Percentiles rank a stretch among this genome's conserved stretches.
phyloP scores from a whole-genome alignment of 805 yeast genomes.

The Blastobotrys muscicola region DNA sequence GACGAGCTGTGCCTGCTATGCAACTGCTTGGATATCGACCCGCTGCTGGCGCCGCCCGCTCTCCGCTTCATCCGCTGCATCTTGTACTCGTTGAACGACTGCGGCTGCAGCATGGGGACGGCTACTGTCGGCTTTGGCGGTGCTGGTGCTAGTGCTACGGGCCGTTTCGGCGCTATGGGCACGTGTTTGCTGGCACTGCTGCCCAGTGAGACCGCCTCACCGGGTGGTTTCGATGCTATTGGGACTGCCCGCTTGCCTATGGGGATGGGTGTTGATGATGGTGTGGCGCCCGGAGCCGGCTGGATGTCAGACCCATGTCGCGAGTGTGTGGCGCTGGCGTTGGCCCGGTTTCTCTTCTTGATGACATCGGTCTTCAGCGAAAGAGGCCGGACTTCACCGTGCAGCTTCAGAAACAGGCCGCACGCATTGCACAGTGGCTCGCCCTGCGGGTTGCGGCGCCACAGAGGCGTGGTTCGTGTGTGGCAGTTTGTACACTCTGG shows the following conservation, averaged over 20 bases:
- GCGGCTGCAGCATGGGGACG: conserved; percentile 7
- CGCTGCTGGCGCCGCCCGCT: too few relatives aligned
- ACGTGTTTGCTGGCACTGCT: too few relatives aligned
- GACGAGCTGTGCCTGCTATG: too few relatives aligned
- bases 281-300: too few relatives aligned
- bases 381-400: conserved; percentile 91
- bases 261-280: not conserved
- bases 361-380: conserved; percentile 92
- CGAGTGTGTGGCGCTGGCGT: not conserved
- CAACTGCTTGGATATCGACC: too few relatives aligned
- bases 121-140: conserved; percentile 13
- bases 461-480: conserved; percentile 86
- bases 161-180: conserved; percentile 1
- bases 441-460: conserved; percentile 93
- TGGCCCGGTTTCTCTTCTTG: conserved; percentile 71
- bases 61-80: conserved; percentile 5
- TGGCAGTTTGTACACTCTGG: conserved; percentile 74
- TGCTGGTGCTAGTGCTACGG: conserved; percentile 14
- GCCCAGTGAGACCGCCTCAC: too few relatives aligned
- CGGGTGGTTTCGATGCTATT: not conserved
- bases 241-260: not conserved
- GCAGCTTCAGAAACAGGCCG: conserved; percentile 84
- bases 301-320: not conserved
- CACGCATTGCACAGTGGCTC: conserved; percentile 95
- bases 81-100: conserved; percentile 8